Conservation (phyloP, 148 eudicot species). For the Cornus kousa region DNA sequence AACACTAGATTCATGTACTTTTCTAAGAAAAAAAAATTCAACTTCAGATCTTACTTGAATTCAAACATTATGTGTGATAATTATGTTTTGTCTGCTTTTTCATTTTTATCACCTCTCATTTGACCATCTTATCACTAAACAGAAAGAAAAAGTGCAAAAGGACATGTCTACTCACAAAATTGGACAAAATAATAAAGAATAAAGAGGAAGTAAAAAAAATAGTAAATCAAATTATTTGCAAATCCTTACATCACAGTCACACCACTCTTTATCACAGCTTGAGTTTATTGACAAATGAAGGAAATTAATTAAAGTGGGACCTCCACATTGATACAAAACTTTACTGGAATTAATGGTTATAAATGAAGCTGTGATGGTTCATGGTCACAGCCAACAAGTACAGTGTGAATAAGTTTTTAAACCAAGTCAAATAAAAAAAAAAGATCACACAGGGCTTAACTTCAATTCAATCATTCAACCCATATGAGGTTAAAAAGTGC, state of each 20-base stretch:
- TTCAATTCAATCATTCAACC: slow-evolving; percentile 17
- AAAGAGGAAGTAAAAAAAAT: background rate
- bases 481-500: slow-evolving; percentile 28
- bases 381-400: background rate
- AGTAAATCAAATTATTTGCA: background rate
- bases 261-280: background rate
- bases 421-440: too few species aligned
- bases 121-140: slow-evolving; percentile 1
- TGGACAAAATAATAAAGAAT: background rate
- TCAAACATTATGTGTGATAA: slow-evolving; percentile 1
- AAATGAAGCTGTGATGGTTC: background rate
- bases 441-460: background rate
- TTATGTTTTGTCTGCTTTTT: background rate
- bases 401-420: background rate
- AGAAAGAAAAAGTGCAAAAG: background rate
- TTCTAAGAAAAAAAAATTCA: background rate
- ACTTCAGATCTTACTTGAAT: slow-evolving; percentile 1
- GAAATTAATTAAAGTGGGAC: background rate
- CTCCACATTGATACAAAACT: background rate
- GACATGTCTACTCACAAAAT: background rate
- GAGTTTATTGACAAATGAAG: background rate
- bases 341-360: background rate
- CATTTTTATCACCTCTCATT: slow-evolving; percentile 4
- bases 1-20: background rate
- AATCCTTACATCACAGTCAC: background rate